Base-by-base conservation (phyloP, 768 basidiomycete species). In the Exidia glandulosa region DNA sequence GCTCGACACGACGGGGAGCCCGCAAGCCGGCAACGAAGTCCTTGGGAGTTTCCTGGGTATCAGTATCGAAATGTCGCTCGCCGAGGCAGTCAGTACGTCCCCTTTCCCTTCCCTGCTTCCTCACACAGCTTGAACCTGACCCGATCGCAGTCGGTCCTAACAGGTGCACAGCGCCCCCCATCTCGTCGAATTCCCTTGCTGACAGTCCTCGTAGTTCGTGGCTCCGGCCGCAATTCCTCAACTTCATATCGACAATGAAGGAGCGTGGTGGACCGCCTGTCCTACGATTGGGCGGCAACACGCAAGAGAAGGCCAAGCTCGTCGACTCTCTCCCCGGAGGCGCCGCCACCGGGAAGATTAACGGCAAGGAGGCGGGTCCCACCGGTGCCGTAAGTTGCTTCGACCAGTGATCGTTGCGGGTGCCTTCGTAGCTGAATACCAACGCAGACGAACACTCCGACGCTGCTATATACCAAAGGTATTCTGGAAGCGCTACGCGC, bases 271-370 rank as follows among this genome's bases (percentile, higher is more conserved):
- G 88, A 2, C 66, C 70, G 1, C 81, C 88, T 6, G 71, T 78
- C 13, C 71, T 90, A n/a, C 81, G 89, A 57, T 75, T 91, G 1
- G 89, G 90, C 29, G 89, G 89, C 52, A 91, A 91, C 70, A 84
- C 86, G 0, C 90, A 91, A 67, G 90, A 93, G 50, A 54, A 54
- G 50, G 50, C 50, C 16, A 4, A 54, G 27, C 14, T 54, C 12
- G 50, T 54, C 50, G 50, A 54, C 27, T 12, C 25, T 14, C 50
- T 54, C 50, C 27, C 25, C 16, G 14, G 25, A 7, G 14, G 25
- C 30, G 27, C 25, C 25, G 25, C 50, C 25, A n/a, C n/a, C n/a
- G n/a, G n/a, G n/a, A n/a, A n/a, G n/a, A 31, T 54, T 19, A 5
- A 54, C 27, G 14, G 25, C 16, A 14, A n/a, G 25, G 50, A 13